phyloP scores from a whole-genome alignment of 805 yeast genomes.

The Starmerella gropengiesseri region DNA sequence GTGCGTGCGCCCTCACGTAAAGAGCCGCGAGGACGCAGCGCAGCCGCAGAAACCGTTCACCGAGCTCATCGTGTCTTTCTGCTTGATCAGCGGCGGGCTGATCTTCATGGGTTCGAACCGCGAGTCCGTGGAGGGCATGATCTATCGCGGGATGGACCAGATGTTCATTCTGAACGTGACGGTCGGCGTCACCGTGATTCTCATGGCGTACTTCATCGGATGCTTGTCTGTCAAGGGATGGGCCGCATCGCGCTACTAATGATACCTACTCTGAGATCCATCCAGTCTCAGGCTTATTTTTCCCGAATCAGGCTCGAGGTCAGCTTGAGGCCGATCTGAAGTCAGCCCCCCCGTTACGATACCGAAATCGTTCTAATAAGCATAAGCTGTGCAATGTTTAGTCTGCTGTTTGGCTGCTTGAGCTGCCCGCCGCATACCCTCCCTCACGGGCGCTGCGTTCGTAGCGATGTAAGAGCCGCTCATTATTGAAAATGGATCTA shows the following conservation, averaged over 20 bases:
- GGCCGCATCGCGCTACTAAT: slow-evolving; percentile 17
- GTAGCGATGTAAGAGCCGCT: too few species aligned
- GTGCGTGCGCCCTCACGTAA: slow-evolving; percentile 26
- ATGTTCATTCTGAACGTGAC: slow-evolving; percentile 87
- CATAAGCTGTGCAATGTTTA: too few species aligned
- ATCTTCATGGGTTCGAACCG: slow-evolving; percentile 88
- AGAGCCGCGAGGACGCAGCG: slow-evolving; percentile 25
- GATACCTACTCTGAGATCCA: too few species aligned
- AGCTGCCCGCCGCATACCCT: too few species aligned
- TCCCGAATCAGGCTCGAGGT: too few species aligned
- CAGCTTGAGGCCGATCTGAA: too few species aligned
- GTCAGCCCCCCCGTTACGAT: too few species aligned
- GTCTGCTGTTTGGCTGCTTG: too few species aligned
- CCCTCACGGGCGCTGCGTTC: too few species aligned
- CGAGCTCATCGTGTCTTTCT: slow-evolving; percentile 68
- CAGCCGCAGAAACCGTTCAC: slow-evolving; percentile 70
- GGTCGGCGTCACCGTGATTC: slow-evolving; percentile 62
- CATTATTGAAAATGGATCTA: too few species aligned
- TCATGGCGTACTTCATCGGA: slow-evolving; percentile 82
- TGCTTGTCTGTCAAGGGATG: slow-evolving; percentile 39
- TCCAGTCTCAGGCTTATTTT: too few species aligned
- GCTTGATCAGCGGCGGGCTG: slow-evolving; percentile 76
- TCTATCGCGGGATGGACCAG: slow-evolving; percentile 67
- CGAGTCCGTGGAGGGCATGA: slow-evolving; percentile 70
- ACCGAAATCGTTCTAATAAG: too few species aligned